phyloP scores from a whole-genome alignment of 805 yeast genomes.

The Starmerella potacharoeniae region DNA sequence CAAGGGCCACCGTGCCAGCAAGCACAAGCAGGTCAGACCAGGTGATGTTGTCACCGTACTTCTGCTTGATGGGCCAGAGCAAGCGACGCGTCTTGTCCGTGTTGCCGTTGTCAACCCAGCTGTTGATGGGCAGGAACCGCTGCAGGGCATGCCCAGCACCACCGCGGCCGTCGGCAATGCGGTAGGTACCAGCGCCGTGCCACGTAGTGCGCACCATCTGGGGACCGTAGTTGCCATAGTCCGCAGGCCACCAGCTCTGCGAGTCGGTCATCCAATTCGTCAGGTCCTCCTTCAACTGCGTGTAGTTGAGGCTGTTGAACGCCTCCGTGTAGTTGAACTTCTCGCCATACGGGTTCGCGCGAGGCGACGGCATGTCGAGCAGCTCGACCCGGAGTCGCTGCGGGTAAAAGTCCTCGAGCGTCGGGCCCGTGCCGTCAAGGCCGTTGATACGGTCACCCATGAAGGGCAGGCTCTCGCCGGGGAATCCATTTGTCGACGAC shows the following conservation, averaged over 20 bases:
- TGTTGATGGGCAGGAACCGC: conserved; percentile 18
- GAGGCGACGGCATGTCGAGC: conserved; percentile 12
- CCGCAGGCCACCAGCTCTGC: conserved; percentile 21
- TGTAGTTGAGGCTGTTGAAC: conserved; percentile 15
- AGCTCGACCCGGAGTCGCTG: conserved; percentile 17
- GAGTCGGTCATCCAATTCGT: conserved; percentile 11
- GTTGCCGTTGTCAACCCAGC: conserved; percentile 19
- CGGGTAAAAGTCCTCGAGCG: conserved; percentile 16
- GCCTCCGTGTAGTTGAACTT: conserved; percentile 14
- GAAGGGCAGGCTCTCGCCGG: not conserved
- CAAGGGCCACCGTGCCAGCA: conserved; percentile 19
- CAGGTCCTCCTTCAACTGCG: conserved; percentile 15
- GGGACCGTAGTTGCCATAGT: conserved; percentile 19
- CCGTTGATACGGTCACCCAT: conserved; percentile 16
- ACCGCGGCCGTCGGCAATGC: conserved; percentile 20
- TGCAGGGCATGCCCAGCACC: conserved; percentile 18
- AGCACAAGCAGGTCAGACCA: conserved; percentile 19
- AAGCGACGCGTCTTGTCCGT: conserved; percentile 19
- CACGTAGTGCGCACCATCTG: conserved; percentile 18
- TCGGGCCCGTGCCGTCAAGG: conserved; percentile 17
- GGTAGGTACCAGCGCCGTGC: conserved; percentile 21
- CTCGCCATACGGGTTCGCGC: conserved; percentile 13
- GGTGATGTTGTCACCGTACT: conserved; percentile 18
- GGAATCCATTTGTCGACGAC: not conserved
- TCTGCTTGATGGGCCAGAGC: conserved; percentile 20